Percentiles rank a stretch among this genome's conserved stretches.
These are phyloP conservation scores for Talaromyces sp. DNA, from an alignment of 2,329 filamentous ascomycete genomes.

Conservation along the genomic window DNA sequence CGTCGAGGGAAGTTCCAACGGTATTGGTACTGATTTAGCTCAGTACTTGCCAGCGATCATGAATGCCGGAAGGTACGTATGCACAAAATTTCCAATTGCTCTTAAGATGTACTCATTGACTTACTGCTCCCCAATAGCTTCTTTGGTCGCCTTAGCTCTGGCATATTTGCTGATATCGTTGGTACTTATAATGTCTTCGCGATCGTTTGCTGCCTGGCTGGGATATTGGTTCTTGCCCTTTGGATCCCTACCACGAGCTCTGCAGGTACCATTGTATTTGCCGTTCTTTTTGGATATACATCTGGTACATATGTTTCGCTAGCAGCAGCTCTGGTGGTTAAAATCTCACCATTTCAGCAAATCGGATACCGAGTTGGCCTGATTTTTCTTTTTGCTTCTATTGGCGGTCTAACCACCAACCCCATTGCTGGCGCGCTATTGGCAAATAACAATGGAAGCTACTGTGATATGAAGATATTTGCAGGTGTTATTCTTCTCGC, in stretches of 20 bases:
- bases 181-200: constrained; percentile 34
- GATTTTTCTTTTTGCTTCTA: constrained; percentile 5
- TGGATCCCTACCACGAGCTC: constrained; percentile 22
- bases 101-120: background rate
- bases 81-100: background rate
- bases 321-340: background rate
- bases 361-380: constrained; percentile 17
- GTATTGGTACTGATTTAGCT: constrained; percentile 49
- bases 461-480: constrained; percentile 13
- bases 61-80: constrained; percentile 44
- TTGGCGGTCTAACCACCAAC: constrained; percentile 1
- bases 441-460: background rate
- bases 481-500: constrained; percentile 2
- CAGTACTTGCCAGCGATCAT: constrained; percentile 55
- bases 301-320: background rate
- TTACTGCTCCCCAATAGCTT: constrained; percentile 18
- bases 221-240: constrained; percentile 22
- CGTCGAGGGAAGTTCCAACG: constrained; percentile 44
- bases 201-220: constrained; percentile 20
- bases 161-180: constrained; percentile 29
- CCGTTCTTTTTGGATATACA: background rate
- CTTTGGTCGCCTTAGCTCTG: constrained; percentile 31
- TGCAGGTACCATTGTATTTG: background rate
- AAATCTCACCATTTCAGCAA: constrained; percentile 1
- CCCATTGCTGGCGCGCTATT: constrained; percentile 16